phyloP scores from a whole-genome alignment of 352 stramenopile genomes.

The Phytophthora megakarya region DNA sequence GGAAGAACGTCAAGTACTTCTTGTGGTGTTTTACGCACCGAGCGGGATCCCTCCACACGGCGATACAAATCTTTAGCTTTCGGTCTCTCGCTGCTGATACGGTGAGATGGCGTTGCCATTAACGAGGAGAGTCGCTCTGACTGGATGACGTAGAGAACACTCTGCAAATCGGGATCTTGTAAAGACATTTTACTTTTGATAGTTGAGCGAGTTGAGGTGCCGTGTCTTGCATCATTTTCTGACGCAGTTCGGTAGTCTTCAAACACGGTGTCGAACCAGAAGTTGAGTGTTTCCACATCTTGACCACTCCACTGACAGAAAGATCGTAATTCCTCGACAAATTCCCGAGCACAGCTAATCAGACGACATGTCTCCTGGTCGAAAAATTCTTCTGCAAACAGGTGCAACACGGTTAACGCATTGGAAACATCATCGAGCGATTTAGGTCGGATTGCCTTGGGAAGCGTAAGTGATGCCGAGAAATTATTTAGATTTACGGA shows the following conservation, averaged over 20 bases:
- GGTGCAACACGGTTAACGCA: slow-evolving; percentile 5
- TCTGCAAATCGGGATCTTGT: slow-evolving; percentile 8
- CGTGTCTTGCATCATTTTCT: neutral
- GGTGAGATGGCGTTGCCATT: too few species aligned
- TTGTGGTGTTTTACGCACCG: too few species aligned
- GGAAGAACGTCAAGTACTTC: too few species aligned
- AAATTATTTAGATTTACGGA: slow-evolving; percentile 22
- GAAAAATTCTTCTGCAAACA: slow-evolving; percentile 19
- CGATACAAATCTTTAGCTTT: too few species aligned
- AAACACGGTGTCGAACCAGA: slow-evolving; percentile 5
- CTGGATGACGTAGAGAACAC: slow-evolving; percentile 8
- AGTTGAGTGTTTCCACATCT: neutral
- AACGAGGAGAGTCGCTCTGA: slow-evolving; percentile 11
- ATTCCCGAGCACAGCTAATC: neutral
- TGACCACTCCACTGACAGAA: neutral
- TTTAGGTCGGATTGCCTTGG: neutral
- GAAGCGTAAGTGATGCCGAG: neutral
- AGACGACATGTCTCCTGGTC: slow-evolving; percentile 1
- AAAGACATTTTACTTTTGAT: neutral
- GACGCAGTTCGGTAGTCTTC: slow-evolving; percentile 6
- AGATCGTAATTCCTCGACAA: slow-evolving; percentile 3
- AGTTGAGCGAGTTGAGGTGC: neutral
- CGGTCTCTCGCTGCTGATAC: too few species aligned
- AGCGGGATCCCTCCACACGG: too few species aligned
- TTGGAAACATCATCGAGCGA: slow-evolving; percentile 13